Base-by-base conservation (phyloP, 2,329 filamentous ascomycete species). In the Ceratocystiopsis minuta region DNA sequence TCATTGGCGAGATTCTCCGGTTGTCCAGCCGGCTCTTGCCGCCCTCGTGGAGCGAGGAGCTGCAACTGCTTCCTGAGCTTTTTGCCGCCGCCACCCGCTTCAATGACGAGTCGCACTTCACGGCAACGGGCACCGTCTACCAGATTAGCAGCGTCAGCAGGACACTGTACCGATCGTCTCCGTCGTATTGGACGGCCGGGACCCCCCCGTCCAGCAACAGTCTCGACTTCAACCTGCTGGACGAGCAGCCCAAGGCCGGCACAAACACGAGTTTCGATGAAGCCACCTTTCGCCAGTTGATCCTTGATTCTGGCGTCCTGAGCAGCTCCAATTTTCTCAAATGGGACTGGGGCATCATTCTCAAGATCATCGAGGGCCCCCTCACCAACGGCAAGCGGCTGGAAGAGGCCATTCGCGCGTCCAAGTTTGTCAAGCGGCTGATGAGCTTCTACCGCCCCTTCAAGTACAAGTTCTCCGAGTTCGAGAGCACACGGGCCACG, bases 81-180 rank as follows among this genome's bases (percentile, higher is more conserved):
- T 80, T 98, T 52, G 69, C 78, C 7, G 75, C 78, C 0, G 85
- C 87, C 5, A 70, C 82, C 2, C 70, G 76, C 32, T 84, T 87
- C 51, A 66, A 73, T 17, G 67, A 75, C 16, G 75, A 87, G 28
- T 70, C 76, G 18, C 78, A 84, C 42, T 87, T 87, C 50, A 68
- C 81, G 43, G 85, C 88, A 7, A 87, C 85, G 9, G 79, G 85
- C 9, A 92, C 92, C 16, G 84, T 98, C 13, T 98, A 96, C 54
- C 90, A 96, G 56, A 93, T 98, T 42, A 94, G 94, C 61, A 95
- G 88, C 55, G 86, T 98, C 50, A 98, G 88, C 57, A 76, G 85
- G 48, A 96, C 87, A 0, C 63, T 98, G 14, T 92, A 92, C 55
- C 73, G 86, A 44, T 92, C 84, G 38, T 72, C 75, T 6, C 69